A percentile compares a stretch with the other conserved stretches of the same genome.
These are phyloP conservation scores for Aspergillus homomorphus DNA, from an alignment of 495 filamentous ascomycete species.

Conservation along the genomic window DNA sequence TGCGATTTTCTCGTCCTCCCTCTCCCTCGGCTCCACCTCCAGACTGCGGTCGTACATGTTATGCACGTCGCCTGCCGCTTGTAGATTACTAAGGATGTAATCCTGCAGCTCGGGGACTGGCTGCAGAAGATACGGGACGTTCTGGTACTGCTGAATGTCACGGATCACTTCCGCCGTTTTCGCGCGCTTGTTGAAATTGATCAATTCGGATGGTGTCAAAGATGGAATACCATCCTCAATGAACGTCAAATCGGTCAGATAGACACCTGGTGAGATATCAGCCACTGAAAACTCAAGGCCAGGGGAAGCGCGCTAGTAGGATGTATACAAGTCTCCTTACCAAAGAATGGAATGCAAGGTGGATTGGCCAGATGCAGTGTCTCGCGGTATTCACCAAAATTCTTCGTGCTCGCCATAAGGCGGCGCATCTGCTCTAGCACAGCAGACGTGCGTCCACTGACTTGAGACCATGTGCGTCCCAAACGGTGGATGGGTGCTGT, in stretches of 20 bases:
- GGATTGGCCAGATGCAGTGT: slow-evolving; percentile 88
- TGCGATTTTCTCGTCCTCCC: slow-evolving; percentile 93
- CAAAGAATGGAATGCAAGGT: slow-evolving; percentile 97
- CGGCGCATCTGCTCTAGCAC: slow-evolving; percentile 86
- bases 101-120: slow-evolving; percentile 91
- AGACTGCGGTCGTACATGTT: slow-evolving; percentile 98
- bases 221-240: slow-evolving; percentile 98
- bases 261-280: slow-evolving; percentile 62
- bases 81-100: slow-evolving; percentile 94
- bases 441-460: slow-evolving; percentile 75
- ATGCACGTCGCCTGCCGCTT: slow-evolving; percentile 89
- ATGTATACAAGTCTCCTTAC: slow-evolving; percentile 47
- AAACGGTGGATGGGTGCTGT: slow-evolving; percentile 93
- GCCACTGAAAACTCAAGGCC: neutral
- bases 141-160: slow-evolving; percentile 98
- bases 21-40: slow-evolving; percentile 86
- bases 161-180: slow-evolving; percentile 98
- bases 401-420: slow-evolving; percentile 96
- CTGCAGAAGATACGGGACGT: slow-evolving; percentile 86
- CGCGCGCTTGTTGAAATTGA: slow-evolving; percentile 96
- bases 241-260: slow-evolving; percentile 96
- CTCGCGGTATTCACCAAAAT: slow-evolving; percentile 95
- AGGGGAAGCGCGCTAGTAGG: neutral
- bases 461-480: slow-evolving; percentile 90
- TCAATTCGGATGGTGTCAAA: slow-evolving; percentile 88